Evolutionary conservation across 371 early-diverging fungal species (phyloP).

Genomic region (Blakeslea trispora): DNA sequence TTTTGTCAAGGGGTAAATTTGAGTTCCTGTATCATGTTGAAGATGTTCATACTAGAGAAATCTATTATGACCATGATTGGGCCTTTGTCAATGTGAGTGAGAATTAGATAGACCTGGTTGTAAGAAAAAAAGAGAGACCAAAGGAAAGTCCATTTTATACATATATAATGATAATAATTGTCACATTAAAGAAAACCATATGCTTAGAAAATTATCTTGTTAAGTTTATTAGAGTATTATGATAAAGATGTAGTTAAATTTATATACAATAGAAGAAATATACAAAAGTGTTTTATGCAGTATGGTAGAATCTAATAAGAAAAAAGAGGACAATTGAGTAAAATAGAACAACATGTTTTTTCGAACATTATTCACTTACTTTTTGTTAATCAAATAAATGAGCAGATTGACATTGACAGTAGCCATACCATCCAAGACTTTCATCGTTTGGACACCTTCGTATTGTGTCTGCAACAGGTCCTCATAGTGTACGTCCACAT

Average conservation of each 20-base stretch:
- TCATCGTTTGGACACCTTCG: slow-evolving; percentile 89
- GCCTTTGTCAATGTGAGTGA: slow-evolving; percentile 34
- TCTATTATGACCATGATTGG: slow-evolving; percentile 65
- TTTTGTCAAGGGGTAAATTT: slow-evolving; percentile 64
- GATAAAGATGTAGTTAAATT: too few relatives aligned
- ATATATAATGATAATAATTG: too few relatives aligned
- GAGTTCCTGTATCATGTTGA: slow-evolving; percentile 68
- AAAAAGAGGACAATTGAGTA: background rate
- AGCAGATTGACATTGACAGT: slow-evolving; percentile 96
- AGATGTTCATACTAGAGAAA: slow-evolving; percentile 61
- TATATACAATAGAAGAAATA: too few relatives aligned
- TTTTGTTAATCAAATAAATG: slow-evolving; percentile 95
- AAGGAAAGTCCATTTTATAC: too few relatives aligned
- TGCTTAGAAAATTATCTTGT: too few relatives aligned
- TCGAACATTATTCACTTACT: too few relatives aligned
- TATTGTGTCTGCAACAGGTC: slow-evolving; percentile 93
- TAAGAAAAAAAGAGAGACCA: too few relatives aligned
- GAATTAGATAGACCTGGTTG: background rate
- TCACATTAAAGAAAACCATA: too few relatives aligned
- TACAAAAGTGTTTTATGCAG: background rate
- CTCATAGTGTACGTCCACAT: slow-evolving; percentile 86
- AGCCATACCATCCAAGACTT: slow-evolving; percentile 88
- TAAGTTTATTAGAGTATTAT: too few relatives aligned
- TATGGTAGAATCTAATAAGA: slow-evolving; percentile 3
- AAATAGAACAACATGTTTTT: background rate